Conservation (phyloP, 768 basidiomycete species). For the Suillus cothurnatus region DNA sequence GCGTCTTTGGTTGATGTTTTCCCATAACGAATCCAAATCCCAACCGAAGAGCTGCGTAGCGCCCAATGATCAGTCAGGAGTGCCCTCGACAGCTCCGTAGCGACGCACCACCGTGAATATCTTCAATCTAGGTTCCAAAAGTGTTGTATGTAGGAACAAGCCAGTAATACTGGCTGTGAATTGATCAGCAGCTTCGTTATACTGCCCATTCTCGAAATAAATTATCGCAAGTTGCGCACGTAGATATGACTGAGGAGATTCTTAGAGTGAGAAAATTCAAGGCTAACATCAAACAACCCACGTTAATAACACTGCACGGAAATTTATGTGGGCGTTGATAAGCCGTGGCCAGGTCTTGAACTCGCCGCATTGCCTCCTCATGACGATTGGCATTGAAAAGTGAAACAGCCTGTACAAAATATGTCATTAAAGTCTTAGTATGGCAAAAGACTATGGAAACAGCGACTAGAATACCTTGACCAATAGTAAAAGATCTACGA, state of each 20-base stretch:
- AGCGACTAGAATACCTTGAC: not conserved
- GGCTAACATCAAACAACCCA: not conserved
- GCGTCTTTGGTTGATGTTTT: not conserved
- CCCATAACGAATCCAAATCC: not conserved
- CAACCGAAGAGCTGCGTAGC: not conserved
- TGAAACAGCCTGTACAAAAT: not conserved
- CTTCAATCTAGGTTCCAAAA: not conserved
- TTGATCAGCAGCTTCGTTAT: not conserved
- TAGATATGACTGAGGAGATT: not conserved
- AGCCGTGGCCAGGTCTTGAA: not conserved
- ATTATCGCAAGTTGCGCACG: not conserved
- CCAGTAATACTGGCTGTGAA: not conserved
- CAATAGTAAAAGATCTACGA: not conserved
- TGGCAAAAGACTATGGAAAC: not conserved
- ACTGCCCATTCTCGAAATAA: not conserved
- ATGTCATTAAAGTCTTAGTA: not conserved
- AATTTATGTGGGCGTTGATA: not conserved
- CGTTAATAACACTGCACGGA: not conserved
- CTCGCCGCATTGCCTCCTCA: not conserved
- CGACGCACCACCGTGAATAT: constrained; percentile 1
- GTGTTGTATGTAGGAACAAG: not conserved
- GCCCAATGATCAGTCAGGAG: not conserved
- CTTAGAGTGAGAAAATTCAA: not conserved
- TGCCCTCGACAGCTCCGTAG: not conserved
- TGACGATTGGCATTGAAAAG: not conserved